Evolutionary conservation across 352 stramenopile genomes (phyloP).

Genomic region (Phytophthora palmivora): DNA sequence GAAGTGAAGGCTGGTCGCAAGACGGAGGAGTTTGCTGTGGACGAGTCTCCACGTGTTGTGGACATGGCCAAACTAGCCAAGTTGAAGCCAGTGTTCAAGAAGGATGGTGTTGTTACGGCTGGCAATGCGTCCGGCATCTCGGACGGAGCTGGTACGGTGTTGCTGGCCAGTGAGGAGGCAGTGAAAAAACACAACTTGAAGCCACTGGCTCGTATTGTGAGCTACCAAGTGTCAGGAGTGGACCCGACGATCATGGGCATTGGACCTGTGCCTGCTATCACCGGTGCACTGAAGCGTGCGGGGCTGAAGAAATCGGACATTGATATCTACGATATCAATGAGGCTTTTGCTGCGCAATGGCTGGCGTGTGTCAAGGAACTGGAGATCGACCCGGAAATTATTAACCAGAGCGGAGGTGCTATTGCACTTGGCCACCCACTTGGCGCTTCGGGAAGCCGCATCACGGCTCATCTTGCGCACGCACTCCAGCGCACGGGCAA

Average conservation of each 20-base stretch:
- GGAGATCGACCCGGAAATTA: slow-evolving; percentile 93
- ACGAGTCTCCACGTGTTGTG: slow-evolving; percentile 85
- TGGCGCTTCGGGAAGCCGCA: slow-evolving; percentile 93
- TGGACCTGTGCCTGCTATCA: slow-evolving; percentile 96
- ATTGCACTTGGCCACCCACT: slow-evolving; percentile 98
- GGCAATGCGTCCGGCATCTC: slow-evolving; percentile 97
- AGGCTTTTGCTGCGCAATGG: slow-evolving; percentile 98
- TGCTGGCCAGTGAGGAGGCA: slow-evolving; percentile 95
- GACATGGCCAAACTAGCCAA: slow-evolving; percentile 89
- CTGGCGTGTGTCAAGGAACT: slow-evolving; percentile 97
- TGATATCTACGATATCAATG: slow-evolving; percentile 99
- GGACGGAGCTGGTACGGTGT: slow-evolving; percentile 95
- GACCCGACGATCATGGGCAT: slow-evolving; percentile 98
- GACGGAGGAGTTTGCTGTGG: slow-evolving; percentile 81
- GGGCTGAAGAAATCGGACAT: slow-evolving; percentile 94
- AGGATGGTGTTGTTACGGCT: slow-evolving; percentile 97
- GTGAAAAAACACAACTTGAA: slow-evolving; percentile 93
- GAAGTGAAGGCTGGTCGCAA: slow-evolving; percentile 93
- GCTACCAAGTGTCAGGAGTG: slow-evolving; percentile 93
- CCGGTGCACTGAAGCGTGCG: slow-evolving; percentile 88
- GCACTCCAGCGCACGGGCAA: slow-evolving; percentile 83
- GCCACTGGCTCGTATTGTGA: slow-evolving; percentile 93
- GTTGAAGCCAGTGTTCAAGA: slow-evolving; percentile 97
- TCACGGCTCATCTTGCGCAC: slow-evolving; percentile 93
- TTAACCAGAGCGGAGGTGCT: slow-evolving; percentile 95